These are phyloP conservation scores for Aspergillus viridinutans DNA, from an alignment of 2,329 filamentous ascomycete genomes.

Conservation along the genomic window DNA sequence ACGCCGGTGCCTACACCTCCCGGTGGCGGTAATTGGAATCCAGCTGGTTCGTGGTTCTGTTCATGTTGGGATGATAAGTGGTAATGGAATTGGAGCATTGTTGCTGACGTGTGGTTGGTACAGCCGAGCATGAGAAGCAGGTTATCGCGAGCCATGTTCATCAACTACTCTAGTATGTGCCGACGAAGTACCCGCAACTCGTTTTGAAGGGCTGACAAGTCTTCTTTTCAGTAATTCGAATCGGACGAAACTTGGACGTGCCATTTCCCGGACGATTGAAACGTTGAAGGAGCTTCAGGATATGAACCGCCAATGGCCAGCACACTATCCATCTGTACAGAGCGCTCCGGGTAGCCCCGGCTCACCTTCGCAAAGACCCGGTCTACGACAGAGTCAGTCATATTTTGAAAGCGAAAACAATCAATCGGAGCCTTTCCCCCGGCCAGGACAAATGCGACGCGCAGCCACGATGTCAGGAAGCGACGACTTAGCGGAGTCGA, in stretches of 20 bases:
- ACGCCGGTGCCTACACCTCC: slow-evolving; percentile 54
- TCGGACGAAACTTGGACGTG: slow-evolving; percentile 76
- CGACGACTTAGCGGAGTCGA: slow-evolving; percentile 63
- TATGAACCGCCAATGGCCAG: slow-evolving; percentile 89
- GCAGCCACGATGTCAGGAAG: slow-evolving; percentile 68
- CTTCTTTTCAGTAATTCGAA: slow-evolving; percentile 66
- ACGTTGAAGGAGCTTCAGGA: slow-evolving; percentile 77
- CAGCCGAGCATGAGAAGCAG: slow-evolving; percentile 60
- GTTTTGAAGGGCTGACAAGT: slow-evolving; percentile 12
- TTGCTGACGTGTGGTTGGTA: slow-evolving; percentile 17
- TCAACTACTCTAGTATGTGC: slow-evolving; percentile 73
- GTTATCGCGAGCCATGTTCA: slow-evolving; percentile 78
- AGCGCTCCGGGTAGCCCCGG: slow-evolving; percentile 13
- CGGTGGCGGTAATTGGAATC: slow-evolving; percentile 45
- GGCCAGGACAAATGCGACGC: slow-evolving; percentile 58
- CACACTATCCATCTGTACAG: slow-evolving; percentile 74
- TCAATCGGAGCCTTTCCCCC: slow-evolving; percentile 30
- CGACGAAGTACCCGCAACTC: not conserved
- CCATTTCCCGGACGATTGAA: slow-evolving; percentile 82
- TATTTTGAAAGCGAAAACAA: slow-evolving; percentile 24
- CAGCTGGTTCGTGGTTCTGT: slow-evolving; percentile 31
- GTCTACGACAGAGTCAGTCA: slow-evolving; percentile 34
- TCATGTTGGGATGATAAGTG: not conserved
- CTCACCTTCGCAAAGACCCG: slow-evolving; percentile 31
- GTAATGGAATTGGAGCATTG: not conserved